A percentile compares a stretch with the other conserved stretches of the same genome.
Evolutionary conservation across 345 rosid genomes (phyloP).

Genomic region (Rhodamnia rubescens): DNA sequence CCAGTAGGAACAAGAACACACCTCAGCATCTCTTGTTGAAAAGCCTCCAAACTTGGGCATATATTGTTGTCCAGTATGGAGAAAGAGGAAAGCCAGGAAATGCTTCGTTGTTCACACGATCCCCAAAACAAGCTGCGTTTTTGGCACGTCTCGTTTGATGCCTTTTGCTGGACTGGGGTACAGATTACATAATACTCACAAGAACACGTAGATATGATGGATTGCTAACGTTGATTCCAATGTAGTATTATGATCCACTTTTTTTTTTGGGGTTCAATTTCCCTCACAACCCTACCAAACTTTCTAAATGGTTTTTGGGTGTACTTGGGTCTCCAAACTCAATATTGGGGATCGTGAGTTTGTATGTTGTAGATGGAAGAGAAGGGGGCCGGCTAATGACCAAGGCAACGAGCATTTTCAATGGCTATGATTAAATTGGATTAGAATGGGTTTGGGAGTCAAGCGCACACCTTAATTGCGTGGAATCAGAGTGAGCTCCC

Average conservation of each 20-base stretch:
- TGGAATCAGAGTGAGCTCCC: background rate
- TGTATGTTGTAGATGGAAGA: no score
- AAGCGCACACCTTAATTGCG: background rate
- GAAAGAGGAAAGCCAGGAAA: background rate
- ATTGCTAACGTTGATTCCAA: background rate
- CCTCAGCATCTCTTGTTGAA: background rate
- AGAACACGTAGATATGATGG: background rate
- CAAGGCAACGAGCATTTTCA: background rate
- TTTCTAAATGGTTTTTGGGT: background rate
- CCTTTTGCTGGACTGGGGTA: background rate
- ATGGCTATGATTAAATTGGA: background rate
- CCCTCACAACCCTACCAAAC: background rate
- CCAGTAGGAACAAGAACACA: background rate
- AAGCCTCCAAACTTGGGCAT: background rate
- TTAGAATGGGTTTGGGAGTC: background rate
- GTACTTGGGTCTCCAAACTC: background rate
- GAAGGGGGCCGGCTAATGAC: background rate
- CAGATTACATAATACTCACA: background rate
- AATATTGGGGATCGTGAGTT: background rate
- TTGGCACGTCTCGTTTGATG: background rate
- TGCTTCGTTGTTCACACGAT: background rate
- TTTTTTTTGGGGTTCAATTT: background rate
- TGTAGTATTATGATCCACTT: fast-evolving
- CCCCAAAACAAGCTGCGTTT: background rate
- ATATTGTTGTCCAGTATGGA: background rate